These are phyloP conservation scores for Protostelium mycophagum DNA, from an alignment of 78 protist species.

Conservation along the genomic window DNA sequence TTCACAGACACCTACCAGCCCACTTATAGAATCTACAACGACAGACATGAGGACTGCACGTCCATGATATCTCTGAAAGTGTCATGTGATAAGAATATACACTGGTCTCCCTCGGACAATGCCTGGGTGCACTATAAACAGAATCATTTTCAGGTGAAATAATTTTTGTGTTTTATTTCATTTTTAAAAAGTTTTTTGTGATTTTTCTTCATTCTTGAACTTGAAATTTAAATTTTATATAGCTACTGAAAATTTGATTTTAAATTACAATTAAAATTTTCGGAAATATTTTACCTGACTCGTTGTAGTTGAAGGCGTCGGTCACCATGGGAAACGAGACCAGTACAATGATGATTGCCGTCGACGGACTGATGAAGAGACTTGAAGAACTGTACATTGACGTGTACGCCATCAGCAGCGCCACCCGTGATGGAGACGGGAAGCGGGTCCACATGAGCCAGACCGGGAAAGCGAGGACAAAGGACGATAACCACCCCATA, in stretches of 20 bases:
- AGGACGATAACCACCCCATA: not conserved
- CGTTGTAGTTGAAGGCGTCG: no score
- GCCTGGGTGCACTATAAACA: conserved; percentile 61
- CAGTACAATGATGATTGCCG: not conserved
- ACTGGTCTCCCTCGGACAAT: conserved; percentile 36
- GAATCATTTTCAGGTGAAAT: conserved; percentile 53
- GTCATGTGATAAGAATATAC: conserved; percentile 39
- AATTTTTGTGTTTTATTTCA: no score
- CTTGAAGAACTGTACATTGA: not conserved
- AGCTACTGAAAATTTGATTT: no score
- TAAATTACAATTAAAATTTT: no score
- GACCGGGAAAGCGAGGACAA: not conserved
- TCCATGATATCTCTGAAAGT: not conserved
- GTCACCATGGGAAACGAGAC: no score
- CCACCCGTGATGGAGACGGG: not conserved
- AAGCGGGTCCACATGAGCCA: not conserved
- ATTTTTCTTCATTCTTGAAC: no score
- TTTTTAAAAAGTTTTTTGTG: no score
- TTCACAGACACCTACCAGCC: not conserved
- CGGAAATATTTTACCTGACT: no score
- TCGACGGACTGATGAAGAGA: not conserved
- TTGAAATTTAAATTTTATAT: no score
- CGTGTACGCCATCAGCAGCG: not conserved
- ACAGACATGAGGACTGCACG: not conserved
- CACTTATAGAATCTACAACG: not conserved